Percentiles rank a stretch among this genome's conserved stretches.
phyloP scores from a whole-genome alignment of 2,329 filamentous ascomycete genomes.

The Alternaria sp. region DNA sequence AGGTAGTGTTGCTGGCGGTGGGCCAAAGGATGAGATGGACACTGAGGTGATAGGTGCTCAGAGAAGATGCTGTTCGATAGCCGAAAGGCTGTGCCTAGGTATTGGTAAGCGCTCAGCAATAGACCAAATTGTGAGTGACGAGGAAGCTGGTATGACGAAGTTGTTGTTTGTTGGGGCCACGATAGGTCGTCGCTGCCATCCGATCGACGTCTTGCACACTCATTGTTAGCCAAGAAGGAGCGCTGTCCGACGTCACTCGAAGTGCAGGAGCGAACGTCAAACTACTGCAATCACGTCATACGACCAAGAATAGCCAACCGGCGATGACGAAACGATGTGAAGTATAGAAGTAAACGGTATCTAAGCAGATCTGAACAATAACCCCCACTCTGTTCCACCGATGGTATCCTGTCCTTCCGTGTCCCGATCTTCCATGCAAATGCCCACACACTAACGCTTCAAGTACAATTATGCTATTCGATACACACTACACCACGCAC shows the following conservation, averaged over 20 bases:
- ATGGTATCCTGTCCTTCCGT: slow-evolving; percentile 17
- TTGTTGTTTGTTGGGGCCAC: slow-evolving; percentile 4
- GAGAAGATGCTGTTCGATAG: slow-evolving; percentile 11
- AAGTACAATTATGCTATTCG: slow-evolving; percentile 21
- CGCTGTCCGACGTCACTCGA: background rate
- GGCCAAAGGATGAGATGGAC: background rate
- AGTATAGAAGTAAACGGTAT: slow-evolving; percentile 7
- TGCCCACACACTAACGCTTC: slow-evolving; percentile 25
- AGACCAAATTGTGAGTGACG: background rate
- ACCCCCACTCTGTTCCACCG: slow-evolving; percentile 4
- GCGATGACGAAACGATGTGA: background rate
- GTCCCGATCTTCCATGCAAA: slow-evolving; percentile 22
- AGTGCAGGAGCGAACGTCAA: background rate
- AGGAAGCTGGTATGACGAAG: background rate
- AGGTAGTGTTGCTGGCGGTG: background rate
- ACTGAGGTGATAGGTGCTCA: background rate
- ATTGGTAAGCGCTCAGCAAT: background rate
- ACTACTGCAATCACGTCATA: background rate
- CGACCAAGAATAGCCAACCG: background rate
- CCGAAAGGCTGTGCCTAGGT: background rate
- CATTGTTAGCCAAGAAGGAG: background rate
- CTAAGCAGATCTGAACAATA: slow-evolving; percentile 1
- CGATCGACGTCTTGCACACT: background rate
- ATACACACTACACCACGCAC: slow-evolving; percentile 12
- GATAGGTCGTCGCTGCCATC: background rate